Percentiles rank a stretch among this genome's conserved stretches.
phyloP scores from a whole-genome alignment of 768 basidiomycete species.

The Cystobasidium ongulense region DNA sequence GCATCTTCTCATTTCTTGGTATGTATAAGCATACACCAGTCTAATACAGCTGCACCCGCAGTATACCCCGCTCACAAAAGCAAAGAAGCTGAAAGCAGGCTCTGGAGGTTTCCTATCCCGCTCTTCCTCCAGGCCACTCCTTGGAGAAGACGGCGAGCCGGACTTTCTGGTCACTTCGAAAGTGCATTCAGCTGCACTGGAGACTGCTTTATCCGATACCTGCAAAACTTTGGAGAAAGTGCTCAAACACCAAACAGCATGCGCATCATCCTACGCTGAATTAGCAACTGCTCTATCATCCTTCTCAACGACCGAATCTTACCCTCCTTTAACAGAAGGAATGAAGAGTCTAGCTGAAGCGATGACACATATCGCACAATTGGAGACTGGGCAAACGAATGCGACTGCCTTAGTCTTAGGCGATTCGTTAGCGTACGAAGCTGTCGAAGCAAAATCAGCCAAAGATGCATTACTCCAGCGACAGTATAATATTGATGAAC shows the following conservation, averaged over 20 bases:
- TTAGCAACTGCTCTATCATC: constrained; percentile 74
- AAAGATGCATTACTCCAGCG: constrained; percentile 89
- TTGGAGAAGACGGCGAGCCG: constrained; percentile 85
- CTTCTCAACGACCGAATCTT: constrained; percentile 62
- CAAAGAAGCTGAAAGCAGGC: constrained; percentile 60
- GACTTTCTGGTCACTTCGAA: constrained; percentile 83
- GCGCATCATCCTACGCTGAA: constrained; percentile 70
- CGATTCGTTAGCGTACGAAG: constrained; percentile 93
- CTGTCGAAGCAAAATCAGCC: constrained; percentile 90
- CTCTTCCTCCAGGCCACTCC: constrained; percentile 47
- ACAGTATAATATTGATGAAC: constrained; percentile 83
- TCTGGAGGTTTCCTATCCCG: constrained; percentile 65
- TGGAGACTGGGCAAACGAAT: constrained; percentile 62
- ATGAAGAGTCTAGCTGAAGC: constrained; percentile 75
- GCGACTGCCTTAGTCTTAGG: constrained; percentile 91
- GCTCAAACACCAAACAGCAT: constrained; percentile 50
- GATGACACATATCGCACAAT: constrained; percentile 78
- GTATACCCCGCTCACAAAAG: constrained; percentile 62
- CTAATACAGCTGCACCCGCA: neutral
- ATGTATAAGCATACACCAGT: too few species aligned
- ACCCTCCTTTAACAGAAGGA: constrained; percentile 72
- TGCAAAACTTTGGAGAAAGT: constrained; percentile 77
- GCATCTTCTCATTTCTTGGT: too few species aligned
- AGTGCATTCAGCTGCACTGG: constrained; percentile 82
- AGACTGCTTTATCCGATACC: constrained; percentile 83